Base-by-base conservation (phyloP, 2,329 filamentous ascomycete genomes). In the Eutypa lata region DNA sequence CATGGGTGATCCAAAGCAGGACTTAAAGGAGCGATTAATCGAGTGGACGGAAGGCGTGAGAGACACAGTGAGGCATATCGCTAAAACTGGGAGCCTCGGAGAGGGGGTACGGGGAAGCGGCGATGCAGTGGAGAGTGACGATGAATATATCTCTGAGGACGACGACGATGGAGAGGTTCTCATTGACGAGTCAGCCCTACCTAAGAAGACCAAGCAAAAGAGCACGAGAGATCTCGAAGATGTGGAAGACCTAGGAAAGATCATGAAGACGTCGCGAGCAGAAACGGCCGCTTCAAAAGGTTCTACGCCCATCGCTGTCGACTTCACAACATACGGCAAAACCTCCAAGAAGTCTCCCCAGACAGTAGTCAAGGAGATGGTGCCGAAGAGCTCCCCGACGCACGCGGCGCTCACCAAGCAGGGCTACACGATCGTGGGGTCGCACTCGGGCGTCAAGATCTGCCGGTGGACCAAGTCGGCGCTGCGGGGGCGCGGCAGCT, bases 391-490 rank as follows among this genome's bases (percentile, higher is more conserved):
- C 55, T 96, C 93, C 1, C 93, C 94, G 0, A 97, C 94, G 0
- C 91, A 96, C 65, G 80, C 85, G 13, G 83, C 93, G 18, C 82
- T 97, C 43, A 97, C 93, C 1, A 99, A 97, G 69, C 93, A 99
- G 77, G 93, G 93, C 24, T 97, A 97, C 69, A 87, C 89, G 1
- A 97, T 97, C 53, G 89, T 99, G 37, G 94, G 94, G 50, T 93
- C 90, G 0, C 94, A 97, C 73, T 96, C 91, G 0, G 93, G 93
- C 28, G 93, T 97, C 60, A 97, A 97, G 73, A 96, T 97, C 64
- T 99, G 93, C 68, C 90, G 94, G 31, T 99, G 93, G 93, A 97
- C 94, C 10, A 99, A 99, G 73, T 97, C 92, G 1, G 93, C 93
- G 10, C 84, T 97, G 1, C 89, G 93, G 38, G 93, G 93, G 13